phyloP scores from a whole-genome alignment of 192 early-diverging fungal genomes.

The Rhizophagus clarus region DNA sequence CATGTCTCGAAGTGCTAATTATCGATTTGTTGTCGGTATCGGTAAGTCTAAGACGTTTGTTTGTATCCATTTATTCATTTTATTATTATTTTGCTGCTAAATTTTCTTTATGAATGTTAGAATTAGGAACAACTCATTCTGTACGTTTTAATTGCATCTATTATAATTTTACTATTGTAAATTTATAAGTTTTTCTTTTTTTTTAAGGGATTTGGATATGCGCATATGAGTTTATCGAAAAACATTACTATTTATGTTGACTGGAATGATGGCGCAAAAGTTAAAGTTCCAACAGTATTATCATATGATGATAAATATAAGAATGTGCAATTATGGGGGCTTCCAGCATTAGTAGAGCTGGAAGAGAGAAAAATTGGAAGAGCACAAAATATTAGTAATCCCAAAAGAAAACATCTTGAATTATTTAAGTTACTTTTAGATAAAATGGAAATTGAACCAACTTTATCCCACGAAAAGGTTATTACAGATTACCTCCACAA shows the following conservation, averaged over 20 bases:
- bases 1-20: too few species aligned
- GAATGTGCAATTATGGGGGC: background rate
- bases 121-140: background rate
- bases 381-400: too few species aligned
- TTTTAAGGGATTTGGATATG: background rate
- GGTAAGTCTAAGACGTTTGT: too few species aligned
- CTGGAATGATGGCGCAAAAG: too few species aligned
- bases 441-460: background rate
- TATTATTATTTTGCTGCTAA: too few species aligned
- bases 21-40: too few species aligned
- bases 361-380: background rate
- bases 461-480: background rate
- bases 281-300: background rate
- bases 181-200: background rate
- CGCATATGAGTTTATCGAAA: too few species aligned
- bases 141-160: too few species aligned
- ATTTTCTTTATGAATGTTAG: background rate
- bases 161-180: too few species aligned
- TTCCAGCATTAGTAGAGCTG: background rate
- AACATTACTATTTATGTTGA: too few species aligned
- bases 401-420: background rate
- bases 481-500: background rate
- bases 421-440: background rate
- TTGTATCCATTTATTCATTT: too few species aligned
- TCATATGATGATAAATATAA: background rate